Conservation (phyloP, 257 asterid genomes). For the Phtheirospermum japonicum region DNA sequence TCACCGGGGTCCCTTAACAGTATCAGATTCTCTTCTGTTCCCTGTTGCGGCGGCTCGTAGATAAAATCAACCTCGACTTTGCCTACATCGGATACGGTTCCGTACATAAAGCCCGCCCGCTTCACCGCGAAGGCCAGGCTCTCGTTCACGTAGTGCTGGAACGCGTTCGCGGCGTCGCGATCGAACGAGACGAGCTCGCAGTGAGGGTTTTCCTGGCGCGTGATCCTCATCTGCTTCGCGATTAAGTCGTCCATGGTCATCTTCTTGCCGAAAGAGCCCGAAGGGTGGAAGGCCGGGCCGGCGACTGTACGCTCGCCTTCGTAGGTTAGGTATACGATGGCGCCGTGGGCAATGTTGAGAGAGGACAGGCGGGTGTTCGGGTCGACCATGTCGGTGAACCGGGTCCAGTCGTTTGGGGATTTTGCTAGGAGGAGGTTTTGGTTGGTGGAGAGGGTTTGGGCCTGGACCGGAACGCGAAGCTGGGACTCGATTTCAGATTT, state of each 20-base stretch:
- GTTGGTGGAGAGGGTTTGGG: conserved; percentile 80
- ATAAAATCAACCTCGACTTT: conserved; percentile 84
- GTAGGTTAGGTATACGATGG: conserved; percentile 74
- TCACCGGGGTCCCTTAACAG: conserved; percentile 71
- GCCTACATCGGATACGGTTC: conserved; percentile 75
- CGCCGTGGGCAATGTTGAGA: conserved; percentile 64
- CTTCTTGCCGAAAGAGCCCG: conserved; percentile 93
- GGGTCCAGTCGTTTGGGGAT: conserved; percentile 53
- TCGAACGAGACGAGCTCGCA: conserved; percentile 90
- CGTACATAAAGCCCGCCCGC: conserved; percentile 93
- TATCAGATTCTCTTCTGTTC: conserved; percentile 62
- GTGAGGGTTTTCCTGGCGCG: conserved; percentile 87
- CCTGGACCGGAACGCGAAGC: conserved; percentile 69
- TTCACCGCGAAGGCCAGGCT: conserved; percentile 82
- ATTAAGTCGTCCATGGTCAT: conserved; percentile 98
- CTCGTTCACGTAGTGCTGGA: conserved; percentile 90
- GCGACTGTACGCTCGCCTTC: conserved; percentile 78
- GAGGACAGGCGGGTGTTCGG: conserved; percentile 47
- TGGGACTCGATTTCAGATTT: conserved; percentile 68
- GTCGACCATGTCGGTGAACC: conserved; percentile 68
- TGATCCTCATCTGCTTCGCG: conserved; percentile 90
- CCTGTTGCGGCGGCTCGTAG: conserved; percentile 92
- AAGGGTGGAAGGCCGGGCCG: conserved; percentile 67
- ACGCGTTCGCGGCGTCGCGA: conserved; percentile 85
- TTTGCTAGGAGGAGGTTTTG: conserved; percentile 84